Base-by-base conservation (phyloP, 2,329 filamentous ascomycete genomes). In the Colletotrichum cereale region DNA sequence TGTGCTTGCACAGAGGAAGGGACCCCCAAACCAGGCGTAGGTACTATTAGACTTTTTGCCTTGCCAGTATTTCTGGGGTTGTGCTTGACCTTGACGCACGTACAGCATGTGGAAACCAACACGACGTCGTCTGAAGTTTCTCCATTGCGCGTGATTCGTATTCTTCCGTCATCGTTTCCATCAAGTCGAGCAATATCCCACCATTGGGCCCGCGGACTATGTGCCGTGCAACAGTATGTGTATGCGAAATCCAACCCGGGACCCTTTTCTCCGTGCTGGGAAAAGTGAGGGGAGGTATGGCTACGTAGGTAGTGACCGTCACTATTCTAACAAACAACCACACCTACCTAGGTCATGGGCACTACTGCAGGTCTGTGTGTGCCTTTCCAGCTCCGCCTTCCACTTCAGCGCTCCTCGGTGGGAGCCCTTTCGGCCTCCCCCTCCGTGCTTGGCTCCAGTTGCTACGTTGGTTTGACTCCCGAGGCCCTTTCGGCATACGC, bases 101-200 rank as follows among this genome's bases (percentile, higher is more conserved):
- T 16, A 50, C 48, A 6, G 14, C 18, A 53, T 31, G 16, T 18
- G 50, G 50, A n/a, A 34, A 34, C 4, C 18, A 34, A 31, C 34
- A 57, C 34, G n/a, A 26, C 34, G 34, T n/a, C n/a, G 53, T 56
- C 34, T 56, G n/a, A 18, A 10, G 6, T 40, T 24, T 26, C 40
- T 8, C 18, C 34, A 16, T 26, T 18, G 34, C 53, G n/a, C 34
- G 34, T 57, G 53, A 57, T 40, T 57, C 34, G 3, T 34, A 34
- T n/a, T 18, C 31, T 55, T 55, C 29, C 50, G 34, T 38, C 53
- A 57, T 57, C n/a, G n/a, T 21, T 21, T 56, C n/a, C 53, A n/a
- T 56, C 21, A 38, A 56, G 21, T 21, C 7, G 53, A 24, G 6
- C 36, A 40, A 26, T 16, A 40, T 57, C 36, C n/a, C n/a, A 26